Base-by-base conservation (phyloP, 306 rosid species). In the Fragaria iinumae region DNA sequence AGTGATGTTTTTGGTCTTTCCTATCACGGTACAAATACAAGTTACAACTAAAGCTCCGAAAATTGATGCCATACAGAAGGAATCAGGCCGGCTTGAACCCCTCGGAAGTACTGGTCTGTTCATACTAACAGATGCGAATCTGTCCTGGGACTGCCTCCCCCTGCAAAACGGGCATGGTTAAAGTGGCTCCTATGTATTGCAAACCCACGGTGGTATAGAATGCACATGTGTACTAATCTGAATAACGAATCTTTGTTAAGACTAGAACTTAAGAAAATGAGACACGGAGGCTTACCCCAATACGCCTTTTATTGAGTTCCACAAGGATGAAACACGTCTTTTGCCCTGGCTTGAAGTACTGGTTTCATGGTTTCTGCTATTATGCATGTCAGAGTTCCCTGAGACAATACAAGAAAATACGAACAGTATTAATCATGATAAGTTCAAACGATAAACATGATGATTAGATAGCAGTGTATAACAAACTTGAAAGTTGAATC, bases 41-140 rank as follows among this genome's bases (percentile, higher is more conserved):
- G 84, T 84, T 83, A 89, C 10, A 69, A 86, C 44, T 49, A 87
- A 62, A 67, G 74, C 80, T 72, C 79, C 80, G 49, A 76, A 75
- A 52, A 83, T 25, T 5, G 84, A 82, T 29, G 81, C 71, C 77
- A 55, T 50, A 34, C 80, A 21, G 36, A 85, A 77, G 39, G 86
- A 76, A 45, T 76, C 80, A 69, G 81, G 80, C 83, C 76, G 76
- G 78, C 68, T 48, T 67, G 83, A 83, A 71, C 82, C 80, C 88
- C 83, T 41, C 11, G 60, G 39, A 16, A 84, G 72, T 11, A 76
- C 56, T 25, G 96, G 77, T 57, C 88, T 71, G 77, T 76, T 85
- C 47, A 89, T 12, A 66, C 91, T 81, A 49, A 90, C 77, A 3
- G 96, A 85, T 48, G 97, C 92, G 77, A 90, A 95, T 63, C 85